Evolutionary conservation across 208 protist genomes (phyloP), one percentile per base, ranked within the genome.

Genomic region (Wallacemonas sp.): DNA sequence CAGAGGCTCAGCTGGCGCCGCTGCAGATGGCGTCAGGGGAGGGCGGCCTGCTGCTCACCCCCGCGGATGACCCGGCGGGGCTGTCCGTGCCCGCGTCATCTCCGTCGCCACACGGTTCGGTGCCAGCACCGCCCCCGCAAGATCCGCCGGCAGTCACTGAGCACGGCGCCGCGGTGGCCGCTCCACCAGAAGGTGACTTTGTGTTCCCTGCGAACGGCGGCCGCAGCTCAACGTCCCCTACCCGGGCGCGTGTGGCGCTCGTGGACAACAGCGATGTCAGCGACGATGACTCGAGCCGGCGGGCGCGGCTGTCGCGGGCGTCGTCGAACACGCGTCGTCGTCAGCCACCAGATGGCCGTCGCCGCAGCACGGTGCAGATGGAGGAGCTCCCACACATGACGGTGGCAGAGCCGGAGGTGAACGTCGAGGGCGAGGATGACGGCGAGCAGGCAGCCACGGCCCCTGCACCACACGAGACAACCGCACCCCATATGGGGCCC

Each of bases 311-410:
- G 17, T 76, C 77, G 11, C 70, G 61, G 43, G 54, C 55, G 1
- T 68, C 64, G 1, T 79, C 60, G 24, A 68, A 69, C 44, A 70
- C 72, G 21, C 68, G 68, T 19, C 77, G 77, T 24, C 72, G 72
- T 48, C 54, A 68, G 44, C 77, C 72, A 14, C 68, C 64, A 16
- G 52, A 46, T 5, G 65, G 52, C 33, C 65, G 63, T 14, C 77
- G 72, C 9, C 61, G 65, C 24, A 83, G 68, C 62, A 78, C 48
- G 6, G 55, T 83, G 36, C 77, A 83, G 49, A 76, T 83, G 61
- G 68, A 72, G 34, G 12, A 8, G 57, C 19, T 63, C 4, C 57
- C 57, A 21, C 30, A 48, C 57, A 44, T 63, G 34, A 49, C 48
- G 57, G 19, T 34, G 44, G 12, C 17, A 36, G 29, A n/a, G 24